Percentiles rank a stretch among this genome's conserved stretches.
phyloP scores from a whole-genome alignment of 2,329 filamentous ascomycete species.

The Pseudovirgaria hyperparasitica region DNA sequence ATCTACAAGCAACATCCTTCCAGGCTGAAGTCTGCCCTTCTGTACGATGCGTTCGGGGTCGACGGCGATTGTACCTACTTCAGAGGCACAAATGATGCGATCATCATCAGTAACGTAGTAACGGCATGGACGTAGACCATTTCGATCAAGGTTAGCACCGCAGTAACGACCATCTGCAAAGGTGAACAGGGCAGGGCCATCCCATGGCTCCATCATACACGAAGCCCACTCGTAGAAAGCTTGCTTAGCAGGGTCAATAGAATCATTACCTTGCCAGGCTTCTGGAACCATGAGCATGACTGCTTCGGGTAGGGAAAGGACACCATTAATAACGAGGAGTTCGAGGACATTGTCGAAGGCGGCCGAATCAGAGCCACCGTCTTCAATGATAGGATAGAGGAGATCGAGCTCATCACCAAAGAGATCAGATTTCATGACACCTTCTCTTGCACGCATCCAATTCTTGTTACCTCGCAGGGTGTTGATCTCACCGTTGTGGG shows the following conservation, averaged over 20 bases:
- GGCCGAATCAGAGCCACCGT: slow-evolving; percentile 91
- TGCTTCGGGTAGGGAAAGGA: slow-evolving; percentile 86
- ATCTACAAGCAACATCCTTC: slow-evolving; percentile 92
- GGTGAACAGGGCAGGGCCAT: slow-evolving; percentile 90
- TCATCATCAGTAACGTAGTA: slow-evolving; percentile 97
- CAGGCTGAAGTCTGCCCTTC: slow-evolving; percentile 86
- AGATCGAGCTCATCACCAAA: slow-evolving; percentile 86
- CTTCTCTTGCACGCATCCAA: slow-evolving; percentile 97
- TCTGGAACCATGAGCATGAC: slow-evolving; percentile 99
- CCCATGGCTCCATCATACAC: slow-evolving; percentile 98
- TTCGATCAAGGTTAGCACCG: slow-evolving; percentile 91
- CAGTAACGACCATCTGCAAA: slow-evolving; percentile 96
- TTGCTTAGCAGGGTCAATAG: slow-evolving; percentile 89
- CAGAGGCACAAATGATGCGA: slow-evolving; percentile 91
- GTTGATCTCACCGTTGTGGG: slow-evolving; percentile 98
- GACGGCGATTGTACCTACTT: slow-evolving; percentile 85
- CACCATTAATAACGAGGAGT: slow-evolving; percentile 86
- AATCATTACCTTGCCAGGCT: slow-evolving; percentile 87
- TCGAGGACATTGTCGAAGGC: slow-evolving; percentile 96
- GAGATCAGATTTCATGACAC: slow-evolving; percentile 81
- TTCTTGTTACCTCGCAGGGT: slow-evolving; percentile 97
- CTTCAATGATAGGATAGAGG: slow-evolving; percentile 90
- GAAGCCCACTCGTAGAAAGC: slow-evolving; percentile 98
- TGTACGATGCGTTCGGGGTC: slow-evolving; percentile 83
- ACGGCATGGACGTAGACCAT: slow-evolving; percentile 86